Conservation (phyloP, 805 yeast species). For the Lipomyces kockii region DNA sequence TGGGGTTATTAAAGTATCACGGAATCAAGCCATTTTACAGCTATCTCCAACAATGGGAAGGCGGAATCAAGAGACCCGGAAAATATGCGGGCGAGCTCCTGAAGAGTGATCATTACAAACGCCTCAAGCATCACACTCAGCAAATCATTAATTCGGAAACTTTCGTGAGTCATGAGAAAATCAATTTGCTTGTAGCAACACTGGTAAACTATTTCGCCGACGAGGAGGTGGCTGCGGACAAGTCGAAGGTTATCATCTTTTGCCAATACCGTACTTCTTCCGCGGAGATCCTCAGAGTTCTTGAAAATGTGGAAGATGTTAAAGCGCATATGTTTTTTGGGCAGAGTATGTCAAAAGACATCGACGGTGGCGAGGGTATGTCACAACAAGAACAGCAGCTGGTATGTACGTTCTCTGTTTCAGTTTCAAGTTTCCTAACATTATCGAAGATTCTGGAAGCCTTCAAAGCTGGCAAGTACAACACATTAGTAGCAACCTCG, state of each 20-base stretch:
- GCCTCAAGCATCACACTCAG: conserved; percentile 53
- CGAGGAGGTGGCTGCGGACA: conserved; percentile 42
- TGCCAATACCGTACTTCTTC: conserved; percentile 92
- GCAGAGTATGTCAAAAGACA: conserved; percentile 59
- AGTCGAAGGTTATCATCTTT: conserved; percentile 82
- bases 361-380: conserved; percentile 80
- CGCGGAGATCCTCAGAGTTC: conserved; percentile 72
- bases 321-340: conserved; percentile 91
- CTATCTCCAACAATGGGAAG: conserved; percentile 53
- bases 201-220: conserved; percentile 38
- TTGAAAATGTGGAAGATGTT: conserved; percentile 48
- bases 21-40: conserved; percentile 78
- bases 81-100: conserved; percentile 15
- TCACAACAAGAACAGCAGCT: conserved; percentile 85
- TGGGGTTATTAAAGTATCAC: conserved; percentile 65
- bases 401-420: conserved; percentile 42
- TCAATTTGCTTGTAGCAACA: conserved; percentile 24
- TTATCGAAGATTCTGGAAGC: conserved; percentile 53
- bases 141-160: conserved; percentile 47
- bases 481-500: conserved; percentile 90
- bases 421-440: neutral
- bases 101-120: conserved; percentile 5
- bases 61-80: conserved; percentile 17
- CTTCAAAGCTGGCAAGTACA: conserved; percentile 73
- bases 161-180: conserved; percentile 71